Conservation (phyloP, 306 rosid species). For the Vicia faba region DNA sequence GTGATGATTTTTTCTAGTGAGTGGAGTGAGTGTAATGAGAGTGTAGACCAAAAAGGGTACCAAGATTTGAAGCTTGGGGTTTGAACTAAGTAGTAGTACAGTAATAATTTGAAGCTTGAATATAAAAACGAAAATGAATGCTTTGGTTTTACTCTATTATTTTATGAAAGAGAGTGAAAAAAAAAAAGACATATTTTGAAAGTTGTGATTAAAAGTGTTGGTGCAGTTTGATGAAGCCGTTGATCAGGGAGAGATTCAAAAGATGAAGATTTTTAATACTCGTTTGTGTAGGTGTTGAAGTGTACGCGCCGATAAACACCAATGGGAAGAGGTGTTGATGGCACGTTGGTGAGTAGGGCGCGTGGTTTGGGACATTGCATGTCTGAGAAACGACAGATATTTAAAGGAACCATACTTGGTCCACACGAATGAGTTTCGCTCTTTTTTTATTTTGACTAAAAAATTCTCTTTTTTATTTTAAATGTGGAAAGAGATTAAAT, state of each 20-base stretch:
- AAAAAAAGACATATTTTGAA: constrained; percentile 49
- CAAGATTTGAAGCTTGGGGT: constrained; percentile 31
- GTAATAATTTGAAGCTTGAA: constrained; percentile 46
- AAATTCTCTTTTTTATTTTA: too few species aligned
- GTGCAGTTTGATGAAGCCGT: constrained; percentile 48
- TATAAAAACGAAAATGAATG: constrained; percentile 37
- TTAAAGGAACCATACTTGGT: neutral
- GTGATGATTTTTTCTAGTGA: constrained; percentile 37
- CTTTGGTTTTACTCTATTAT: constrained; percentile 34
- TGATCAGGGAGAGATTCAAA: constrained; percentile 40
- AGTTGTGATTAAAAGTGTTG: constrained; percentile 38
- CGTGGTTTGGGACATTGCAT: constrained; percentile 10
- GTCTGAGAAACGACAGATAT: constrained; percentile 35
- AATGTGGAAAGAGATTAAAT: too few species aligned
- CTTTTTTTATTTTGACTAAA: too few species aligned
- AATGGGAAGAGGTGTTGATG: neutral
- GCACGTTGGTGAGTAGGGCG: constrained; percentile 25
- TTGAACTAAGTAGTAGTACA: constrained; percentile 32
- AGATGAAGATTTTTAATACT: neutral
- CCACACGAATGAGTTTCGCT: too few species aligned
- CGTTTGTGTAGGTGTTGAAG: neutral
- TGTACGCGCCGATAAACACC: constrained; percentile 29
- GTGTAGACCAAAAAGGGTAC: constrained; percentile 33
- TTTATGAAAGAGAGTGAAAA: constrained; percentile 32
- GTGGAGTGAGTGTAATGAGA: constrained; percentile 31